Evolutionary conservation across 257 asterid genomes (phyloP), one percentile per base, ranked within the genome.

Genomic region (Forsythia suspensa): DNA sequence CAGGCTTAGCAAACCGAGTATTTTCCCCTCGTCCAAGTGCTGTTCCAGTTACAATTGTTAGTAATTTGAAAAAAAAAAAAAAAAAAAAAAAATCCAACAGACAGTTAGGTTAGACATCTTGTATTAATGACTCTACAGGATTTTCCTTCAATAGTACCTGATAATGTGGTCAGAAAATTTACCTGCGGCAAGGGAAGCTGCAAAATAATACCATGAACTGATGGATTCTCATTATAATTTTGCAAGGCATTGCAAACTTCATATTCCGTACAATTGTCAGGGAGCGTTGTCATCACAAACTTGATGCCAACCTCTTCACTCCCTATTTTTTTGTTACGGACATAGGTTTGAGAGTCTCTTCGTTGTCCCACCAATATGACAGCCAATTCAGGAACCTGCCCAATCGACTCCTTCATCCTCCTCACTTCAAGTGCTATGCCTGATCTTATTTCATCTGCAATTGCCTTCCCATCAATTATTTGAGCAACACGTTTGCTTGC

Each of bases 161-260:
- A 72, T 70, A 46, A 69, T 80, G 63, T 12, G 74, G 76, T 63
- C 73, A 44, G 75, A 77, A 76, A 69, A 72, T 36, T 85, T 82
- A 93, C 98, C 91, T 86, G 89, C 67, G 99, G 98, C 85, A 95
- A 85, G 76, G 99, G 99, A 86, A 95, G 98, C 92, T 95, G 99
- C 80, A 93, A 90, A 74, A 95, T 83, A 80, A 93, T 84, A 74
- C 98, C 99, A 79, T 95, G 96, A 81, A 93, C 77, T 24, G 92
- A 88, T 75, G 92, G 87, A 82, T 93, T 91, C 82, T 87, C 86
- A 73, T 91, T 91, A 82, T 82, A 91, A 69, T 84, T 80, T 75
- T 78, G 71, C 87, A 93, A 81, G 74, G 87, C 92, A 83, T 81
- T 67, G 77, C 89, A 89, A 71, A 95, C 88, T 79, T 89, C 92